Conservation (phyloP, 2,329 filamentous ascomycete genomes). For the Penicillium decumbens region DNA sequence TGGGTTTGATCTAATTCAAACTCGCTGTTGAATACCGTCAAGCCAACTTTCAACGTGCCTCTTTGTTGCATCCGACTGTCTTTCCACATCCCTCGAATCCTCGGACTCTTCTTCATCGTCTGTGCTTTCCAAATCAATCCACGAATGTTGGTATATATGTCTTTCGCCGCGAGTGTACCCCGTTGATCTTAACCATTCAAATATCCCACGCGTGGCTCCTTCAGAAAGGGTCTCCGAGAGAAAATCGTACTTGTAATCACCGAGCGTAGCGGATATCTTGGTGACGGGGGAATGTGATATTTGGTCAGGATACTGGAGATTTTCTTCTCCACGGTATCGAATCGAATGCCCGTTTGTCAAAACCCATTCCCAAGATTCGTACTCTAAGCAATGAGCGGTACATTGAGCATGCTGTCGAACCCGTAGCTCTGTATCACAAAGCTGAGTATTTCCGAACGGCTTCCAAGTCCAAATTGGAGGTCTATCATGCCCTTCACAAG, state of each 20-base stretch:
- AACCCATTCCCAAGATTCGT: conserved; percentile 20
- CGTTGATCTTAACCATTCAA: conserved; percentile 20
- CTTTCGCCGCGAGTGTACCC: conserved; percentile 18
- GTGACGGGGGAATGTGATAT: background rate
- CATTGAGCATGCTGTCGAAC: conserved; percentile 21
- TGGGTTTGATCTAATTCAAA: too few relatives aligned
- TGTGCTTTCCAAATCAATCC: conserved; percentile 18
- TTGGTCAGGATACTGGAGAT: background rate
- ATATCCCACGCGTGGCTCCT: conserved; percentile 18
- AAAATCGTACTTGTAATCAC: conserved; percentile 5
- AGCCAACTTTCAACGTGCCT: conserved; percentile 2
- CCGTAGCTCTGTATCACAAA: conserved; percentile 16
- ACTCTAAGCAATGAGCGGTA: conserved; percentile 18
- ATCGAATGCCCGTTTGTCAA: conserved; percentile 7
- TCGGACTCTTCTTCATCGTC: conserved; percentile 10
- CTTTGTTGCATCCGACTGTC: background rate
- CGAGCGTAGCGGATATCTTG: background rate
- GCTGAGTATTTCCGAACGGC: conserved; percentile 17
- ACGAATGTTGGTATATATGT: conserved; percentile 18
- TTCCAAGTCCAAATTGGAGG: conserved; percentile 20
- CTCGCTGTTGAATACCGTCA: conserved; percentile 3
- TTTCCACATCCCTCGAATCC: too few relatives aligned
- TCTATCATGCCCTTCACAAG: conserved; percentile 10
- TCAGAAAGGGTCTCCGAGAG: conserved; percentile 8
- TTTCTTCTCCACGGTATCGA: background rate